phyloP scores from a whole-genome alignment of 768 basidiomycete species.

The Filobasidium floriforme region DNA sequence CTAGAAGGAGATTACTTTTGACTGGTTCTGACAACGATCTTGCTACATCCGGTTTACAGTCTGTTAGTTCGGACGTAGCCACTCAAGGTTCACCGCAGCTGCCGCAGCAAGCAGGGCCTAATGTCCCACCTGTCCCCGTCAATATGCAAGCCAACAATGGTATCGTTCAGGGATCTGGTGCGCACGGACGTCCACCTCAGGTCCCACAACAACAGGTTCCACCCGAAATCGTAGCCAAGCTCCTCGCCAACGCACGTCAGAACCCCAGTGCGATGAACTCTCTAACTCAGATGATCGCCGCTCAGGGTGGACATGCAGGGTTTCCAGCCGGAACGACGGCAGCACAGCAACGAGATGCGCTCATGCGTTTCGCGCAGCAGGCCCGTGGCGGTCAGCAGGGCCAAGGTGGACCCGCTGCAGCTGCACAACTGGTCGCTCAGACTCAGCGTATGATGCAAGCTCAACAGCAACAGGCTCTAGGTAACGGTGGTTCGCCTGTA shows the following conservation, averaged over 20 bases:
- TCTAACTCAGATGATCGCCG: background rate
- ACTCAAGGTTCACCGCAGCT: too few species aligned
- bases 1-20: too few species aligned
- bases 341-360: background rate
- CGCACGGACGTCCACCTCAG: background rate
- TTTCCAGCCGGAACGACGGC: background rate
- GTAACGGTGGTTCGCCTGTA: background rate
- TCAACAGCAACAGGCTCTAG: background rate
- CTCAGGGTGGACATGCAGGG: constrained; percentile 8
- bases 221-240: background rate
- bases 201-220: background rate
- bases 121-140: too few species aligned
- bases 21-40: too few species aligned
- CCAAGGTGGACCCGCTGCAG: too few species aligned
- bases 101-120: too few species aligned
- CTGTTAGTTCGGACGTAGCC: too few species aligned
- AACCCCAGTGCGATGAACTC: background rate
- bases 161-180: too few species aligned
- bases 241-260: background rate
- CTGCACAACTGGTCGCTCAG: background rate
- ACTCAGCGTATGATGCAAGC: background rate
- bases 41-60: too few species aligned
- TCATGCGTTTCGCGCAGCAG: background rate
- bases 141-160: too few species aligned
- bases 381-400: background rate